Base-by-base conservation (phyloP, 306 rosid genomes). In the Rubus parviflorus region DNA sequence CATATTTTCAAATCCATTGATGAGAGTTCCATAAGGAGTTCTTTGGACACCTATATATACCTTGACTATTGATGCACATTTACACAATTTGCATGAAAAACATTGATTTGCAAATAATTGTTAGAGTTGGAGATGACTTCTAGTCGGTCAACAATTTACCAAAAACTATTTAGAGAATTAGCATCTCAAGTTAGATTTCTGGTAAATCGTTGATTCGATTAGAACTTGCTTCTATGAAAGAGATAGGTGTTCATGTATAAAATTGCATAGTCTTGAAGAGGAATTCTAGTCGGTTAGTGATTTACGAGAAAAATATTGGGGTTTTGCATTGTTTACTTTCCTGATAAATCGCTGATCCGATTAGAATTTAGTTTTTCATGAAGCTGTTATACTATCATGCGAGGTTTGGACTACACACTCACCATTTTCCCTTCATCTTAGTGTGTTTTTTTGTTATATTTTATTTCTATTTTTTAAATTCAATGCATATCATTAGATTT, bases 171-270 rank as follows among this genome's bases (percentile, higher is more conserved):
- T 35, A 3, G 35, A 53, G 30, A 16, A 8, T 56, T 10, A 9
- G 0, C 49, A 15, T 19, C 25, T 51, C 11, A 43, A 56, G 41
- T 8, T 6, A 52, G 52, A 17, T 72, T 53, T 54, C 10, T 40
- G 51, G 76, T 72, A 53, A 19, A 72, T 37, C 40, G 0, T 6
- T 6, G 46, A 72, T 72, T 23, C 65, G 37, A 72, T 72, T 72
- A 51, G 23, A 73, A 38, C 20, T 45, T 56, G 13, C 14, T 56
- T 20, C 14, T 14, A 56, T 3, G 6, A 3, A 56, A 5, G 0
- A 16, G 56, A 51, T 15, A 15, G 4, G 5, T 54, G 30, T 2
- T 3, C 3, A n/a, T 20, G 13, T 54, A 4, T n/a, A 54, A 54
- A 20, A n/a, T 8, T 54, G 20, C 12, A 7, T 54, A 54, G 5